phyloP scores from a whole-genome alignment of 192 early-diverging fungal genomes.

The Martensiomyces pterosporus region DNA sequence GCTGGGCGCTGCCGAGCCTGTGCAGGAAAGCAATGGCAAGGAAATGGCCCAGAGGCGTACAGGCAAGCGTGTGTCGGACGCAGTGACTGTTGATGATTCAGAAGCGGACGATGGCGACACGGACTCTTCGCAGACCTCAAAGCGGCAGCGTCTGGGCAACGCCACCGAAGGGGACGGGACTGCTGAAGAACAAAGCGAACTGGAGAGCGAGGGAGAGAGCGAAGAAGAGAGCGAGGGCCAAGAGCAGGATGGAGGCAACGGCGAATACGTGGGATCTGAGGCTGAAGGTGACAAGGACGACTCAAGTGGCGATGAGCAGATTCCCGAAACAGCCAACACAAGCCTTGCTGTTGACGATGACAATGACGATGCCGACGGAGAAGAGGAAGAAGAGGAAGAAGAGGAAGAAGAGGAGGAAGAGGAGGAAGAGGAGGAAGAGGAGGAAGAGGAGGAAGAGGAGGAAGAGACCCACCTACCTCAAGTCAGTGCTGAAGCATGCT shows the following conservation, averaged over 20 bases:
- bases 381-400: not conserved
- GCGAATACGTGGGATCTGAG: not conserved
- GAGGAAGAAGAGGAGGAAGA: not conserved
- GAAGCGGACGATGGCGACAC: conserved; percentile 4
- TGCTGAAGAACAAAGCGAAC: too few relatives aligned
- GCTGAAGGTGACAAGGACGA: not conserved
- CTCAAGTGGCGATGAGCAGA: too few relatives aligned
- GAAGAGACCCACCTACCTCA: too few relatives aligned
- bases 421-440: not conserved
- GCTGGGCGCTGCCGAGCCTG: not conserved
- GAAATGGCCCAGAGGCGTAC: not conserved
- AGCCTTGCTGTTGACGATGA: too few relatives aligned
- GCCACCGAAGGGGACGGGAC: not conserved
- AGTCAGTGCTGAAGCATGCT: too few relatives aligned
- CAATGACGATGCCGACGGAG: not conserved
- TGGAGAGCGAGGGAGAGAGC: too few relatives aligned
- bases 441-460: not conserved
- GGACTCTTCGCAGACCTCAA: conserved; percentile 13
- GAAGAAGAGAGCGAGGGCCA: too few relatives aligned
- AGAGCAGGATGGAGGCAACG: not conserved
- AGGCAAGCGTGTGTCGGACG: not conserved
- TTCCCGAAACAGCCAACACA: too few relatives aligned
- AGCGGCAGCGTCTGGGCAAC: conserved; percentile 27
- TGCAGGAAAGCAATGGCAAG: not conserved
- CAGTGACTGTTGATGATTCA: not conserved